phyloP scores from a whole-genome alignment of 208 protist species.

The Jaenimonas drosophilae region DNA sequence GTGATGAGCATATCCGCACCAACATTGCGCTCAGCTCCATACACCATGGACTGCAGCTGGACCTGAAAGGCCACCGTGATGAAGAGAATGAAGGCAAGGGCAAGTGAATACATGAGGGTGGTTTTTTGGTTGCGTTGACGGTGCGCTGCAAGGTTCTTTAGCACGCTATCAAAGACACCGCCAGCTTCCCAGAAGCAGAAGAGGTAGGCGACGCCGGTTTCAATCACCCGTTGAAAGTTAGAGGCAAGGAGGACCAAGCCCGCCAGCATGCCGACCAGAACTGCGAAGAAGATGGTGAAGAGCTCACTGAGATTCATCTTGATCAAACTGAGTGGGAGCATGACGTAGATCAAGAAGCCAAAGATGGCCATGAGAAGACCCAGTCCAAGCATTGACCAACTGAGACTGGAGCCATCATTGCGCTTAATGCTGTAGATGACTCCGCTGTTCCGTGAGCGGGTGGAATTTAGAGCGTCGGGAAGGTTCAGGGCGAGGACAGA shows the following conservation, averaged over 20 bases:
- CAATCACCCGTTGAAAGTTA: conserved; percentile 86
- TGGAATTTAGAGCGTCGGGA: conserved; percentile 78
- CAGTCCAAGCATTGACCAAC: conserved; percentile 29
- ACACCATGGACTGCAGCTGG: conserved; percentile 47
- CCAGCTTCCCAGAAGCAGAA: conserved; percentile 88
- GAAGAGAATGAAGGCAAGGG: conserved; percentile 92
- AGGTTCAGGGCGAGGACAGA: conserved; percentile 54
- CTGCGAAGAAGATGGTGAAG: conserved; percentile 91
- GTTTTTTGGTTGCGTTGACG: conserved; percentile 91
- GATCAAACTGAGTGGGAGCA: conserved; percentile 86
- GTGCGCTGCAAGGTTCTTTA: conserved; percentile 91
- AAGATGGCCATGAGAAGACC: conserved; percentile 46
- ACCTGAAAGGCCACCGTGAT: conserved; percentile 81
- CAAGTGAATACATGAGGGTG: conserved; percentile 91
- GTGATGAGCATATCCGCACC: conserved; percentile 21
- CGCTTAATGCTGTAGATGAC: conserved; percentile 72
- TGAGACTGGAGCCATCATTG: conserved; percentile 10
- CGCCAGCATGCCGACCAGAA: conserved; percentile 86
- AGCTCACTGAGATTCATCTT: conserved; percentile 79
- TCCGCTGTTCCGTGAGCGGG: conserved; percentile 38
- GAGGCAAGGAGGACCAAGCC: conserved; percentile 83
- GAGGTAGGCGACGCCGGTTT: conserved; percentile 26
- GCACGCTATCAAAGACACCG: conserved; percentile 48
- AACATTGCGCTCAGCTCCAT: conserved; percentile 8
- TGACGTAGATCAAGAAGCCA: conserved; percentile 89